Percentiles rank a stretch among this genome's conserved stretches.
phyloP scores from a whole-genome alignment of 306 rosid genomes.

The Heteromeles arbutifolia region DNA sequence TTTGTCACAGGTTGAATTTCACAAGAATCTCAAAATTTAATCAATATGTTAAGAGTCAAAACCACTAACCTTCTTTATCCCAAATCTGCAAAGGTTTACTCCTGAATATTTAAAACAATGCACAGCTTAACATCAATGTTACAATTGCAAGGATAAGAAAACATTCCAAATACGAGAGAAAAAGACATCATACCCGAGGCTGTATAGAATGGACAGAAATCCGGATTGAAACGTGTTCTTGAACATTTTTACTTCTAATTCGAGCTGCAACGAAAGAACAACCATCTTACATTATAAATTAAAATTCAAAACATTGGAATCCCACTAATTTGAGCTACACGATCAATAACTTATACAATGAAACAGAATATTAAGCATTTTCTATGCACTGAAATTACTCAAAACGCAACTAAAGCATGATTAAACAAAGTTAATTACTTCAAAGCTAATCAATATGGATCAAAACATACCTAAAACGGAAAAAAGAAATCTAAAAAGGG shows the following conservation, averaged over 20 bases:
- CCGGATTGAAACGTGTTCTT: constrained; percentile 98
- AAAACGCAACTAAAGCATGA: neutral
- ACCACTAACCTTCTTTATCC: constrained; percentile 83
- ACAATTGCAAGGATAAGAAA: neutral
- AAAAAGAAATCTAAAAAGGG: neutral
- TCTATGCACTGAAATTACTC: neutral
- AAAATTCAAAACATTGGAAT: neutral
- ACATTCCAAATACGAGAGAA: neutral
- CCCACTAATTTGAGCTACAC: neutral
- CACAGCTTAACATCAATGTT: constrained; percentile 11
- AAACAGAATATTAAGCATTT: neutral
- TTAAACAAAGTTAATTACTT: neutral
- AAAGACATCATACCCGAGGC: constrained; percentile 69
- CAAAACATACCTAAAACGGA: neutral
- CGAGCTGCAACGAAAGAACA: constrained; percentile 14
- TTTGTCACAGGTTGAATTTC: neutral
- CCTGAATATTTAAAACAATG: constrained; percentile 32
- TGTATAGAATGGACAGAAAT: constrained; percentile 83
- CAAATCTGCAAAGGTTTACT: constrained; percentile 98
- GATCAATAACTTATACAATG: neutral
- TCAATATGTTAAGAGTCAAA: neutral
- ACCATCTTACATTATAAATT: neutral
- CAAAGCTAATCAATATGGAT: neutral
- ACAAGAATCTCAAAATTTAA: neutral
- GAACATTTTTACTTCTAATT: constrained; percentile 51